These are phyloP conservation scores for Diaporthe sp. DNA, from an alignment of 2,329 filamentous ascomycete species.

Conservation along the genomic window DNA sequence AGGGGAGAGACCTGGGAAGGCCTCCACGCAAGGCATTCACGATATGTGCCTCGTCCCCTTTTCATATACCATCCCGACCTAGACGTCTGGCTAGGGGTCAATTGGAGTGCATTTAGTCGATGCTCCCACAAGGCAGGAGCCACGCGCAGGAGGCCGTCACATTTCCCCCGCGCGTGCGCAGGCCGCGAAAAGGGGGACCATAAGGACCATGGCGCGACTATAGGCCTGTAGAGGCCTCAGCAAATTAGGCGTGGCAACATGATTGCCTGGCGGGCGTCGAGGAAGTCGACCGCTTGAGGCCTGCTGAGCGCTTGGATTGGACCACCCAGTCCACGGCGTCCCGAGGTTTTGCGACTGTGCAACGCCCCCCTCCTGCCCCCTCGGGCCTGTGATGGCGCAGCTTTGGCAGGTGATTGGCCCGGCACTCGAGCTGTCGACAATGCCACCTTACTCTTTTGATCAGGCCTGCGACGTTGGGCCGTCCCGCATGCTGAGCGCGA, in stretches of 20 bases:
- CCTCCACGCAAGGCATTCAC: background rate
- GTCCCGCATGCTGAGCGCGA: background rate
- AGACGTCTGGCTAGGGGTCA: background rate
- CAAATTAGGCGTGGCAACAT: background rate
- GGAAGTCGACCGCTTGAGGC: background rate
- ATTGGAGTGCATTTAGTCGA: background rate
- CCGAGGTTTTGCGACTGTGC: slow-evolving; percentile 18
- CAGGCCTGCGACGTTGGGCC: slow-evolving; percentile 18
- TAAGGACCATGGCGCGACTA: background rate
- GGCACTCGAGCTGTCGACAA: background rate
- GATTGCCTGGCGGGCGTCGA: slow-evolving; percentile 31
- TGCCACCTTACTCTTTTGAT: slow-evolving; percentile 34
- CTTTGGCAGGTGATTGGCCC: slow-evolving; percentile 31
- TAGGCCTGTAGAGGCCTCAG: slow-evolving; percentile 6
- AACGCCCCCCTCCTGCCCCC: background rate
- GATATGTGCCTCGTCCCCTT: background rate
- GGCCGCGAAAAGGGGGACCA: slow-evolving; percentile 10
- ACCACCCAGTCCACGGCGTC: background rate
- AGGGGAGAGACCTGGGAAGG: background rate
- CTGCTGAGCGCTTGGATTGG: slow-evolving; percentile 22
- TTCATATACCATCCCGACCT: slow-evolving; percentile 13
- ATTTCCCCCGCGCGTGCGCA: slow-evolving; percentile 25
- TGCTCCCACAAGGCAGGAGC: background rate
- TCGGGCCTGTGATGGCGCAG: slow-evolving; percentile 30
- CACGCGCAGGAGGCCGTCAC: slow-evolving; percentile 29